Evolutionary conservation across 2,329 filamentous ascomycete genomes (phyloP), one percentile per base, ranked within the genome.

Genomic region (Bipolaris oryzae): DNA sequence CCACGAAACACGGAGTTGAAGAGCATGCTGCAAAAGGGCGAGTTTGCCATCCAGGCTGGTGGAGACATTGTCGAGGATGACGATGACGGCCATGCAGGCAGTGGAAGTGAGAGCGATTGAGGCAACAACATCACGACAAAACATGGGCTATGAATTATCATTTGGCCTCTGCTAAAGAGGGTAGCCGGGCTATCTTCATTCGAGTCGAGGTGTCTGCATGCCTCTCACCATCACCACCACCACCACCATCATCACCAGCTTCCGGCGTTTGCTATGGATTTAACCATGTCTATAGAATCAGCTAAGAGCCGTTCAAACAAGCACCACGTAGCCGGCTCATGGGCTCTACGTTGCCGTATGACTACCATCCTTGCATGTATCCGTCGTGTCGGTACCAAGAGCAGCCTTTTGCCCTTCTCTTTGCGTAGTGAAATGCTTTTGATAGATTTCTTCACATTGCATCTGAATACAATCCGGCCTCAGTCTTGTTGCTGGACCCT

Each of bases 1-100:
- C 90, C 90, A 15, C 72, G 82, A 45, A 91, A 93, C 76, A 71
- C 72, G 21, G 83, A 81, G 50, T 79, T 93, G 51, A 80, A 83
- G 62, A 81, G 83, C 42, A 77, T 89, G 55, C 84, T 94, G 69
- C 82, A 87, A 76, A 86, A 87, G 77, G 88, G 89, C 60, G 89
- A 92, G 79, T 89, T 90, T 70, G 81, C 85, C 6, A 75, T 82
- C 62, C 74, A 73, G 59, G 77, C 76, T 18, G 79, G 76, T 3
- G 77, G 76, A 7, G 81, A 84, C 71, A 76, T 82, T 18, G 79
- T 83, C n/a, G 67, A 74, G 38, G 80, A 81, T 44, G 80, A 82
- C 35, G 79, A 81, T 33, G 80, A 79, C 46, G 79, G 69, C 9
- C 78, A 77, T 21, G 76, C 74, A 10, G 81, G 79, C 9, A 82